A percentile compares a stretch with the other conserved stretches of the same genome.
Evolutionary conservation across 768 basidiomycete genomes (phyloP).

Genomic region (Cyathus striatus): DNA sequence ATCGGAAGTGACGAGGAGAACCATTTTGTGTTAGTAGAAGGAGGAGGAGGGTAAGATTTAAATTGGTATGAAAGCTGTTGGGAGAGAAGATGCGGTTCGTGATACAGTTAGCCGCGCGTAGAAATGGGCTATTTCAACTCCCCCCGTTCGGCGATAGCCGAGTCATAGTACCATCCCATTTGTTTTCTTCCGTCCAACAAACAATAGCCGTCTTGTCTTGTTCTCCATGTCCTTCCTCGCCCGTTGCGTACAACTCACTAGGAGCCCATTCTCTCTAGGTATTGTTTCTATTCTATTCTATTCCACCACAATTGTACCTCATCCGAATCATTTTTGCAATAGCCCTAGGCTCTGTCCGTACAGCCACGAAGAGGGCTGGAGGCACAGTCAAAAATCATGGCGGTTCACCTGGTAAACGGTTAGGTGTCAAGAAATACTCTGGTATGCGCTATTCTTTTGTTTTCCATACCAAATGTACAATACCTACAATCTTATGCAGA

Average conservation of each 20-base stretch:
- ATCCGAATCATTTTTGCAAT: slow-evolving; percentile 4
- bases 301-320: slow-evolving; percentile 1
- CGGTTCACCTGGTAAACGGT: slow-evolving; percentile 86
- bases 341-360: slow-evolving; percentile 71
- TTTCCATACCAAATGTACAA: slow-evolving; percentile 1
- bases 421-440: slow-evolving; percentile 96
- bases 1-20: slow-evolving; percentile 90
- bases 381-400: slow-evolving; percentile 92
- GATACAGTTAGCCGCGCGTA: slow-evolving; percentile 4
- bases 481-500: slow-evolving; percentile 41
- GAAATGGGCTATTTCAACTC: too few species aligned
- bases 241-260: slow-evolving; percentile 30
- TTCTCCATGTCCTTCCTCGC: slow-evolving; percentile 43
- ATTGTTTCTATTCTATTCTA: slow-evolving; percentile 4
- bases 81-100: slow-evolving; percentile 10
- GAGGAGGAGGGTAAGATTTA: slow-evolving; percentile 7
- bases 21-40: slow-evolving; percentile 53
- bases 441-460: slow-evolving; percentile 43
- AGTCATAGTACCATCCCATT: too few species aligned
- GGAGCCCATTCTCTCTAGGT: slow-evolving; percentile 52
- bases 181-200: too few species aligned
- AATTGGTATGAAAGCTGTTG: slow-evolving; percentile 14
- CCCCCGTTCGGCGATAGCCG: slow-evolving; percentile 34
- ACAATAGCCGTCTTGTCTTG: neutral
- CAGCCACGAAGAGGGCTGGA: slow-evolving; percentile 94